Percentiles rank a stretch among this genome's conserved stretches.
Conservation (phyloP, 2,329 filamentous ascomycete genomes). For the Stylonectria norvegica region DNA sequence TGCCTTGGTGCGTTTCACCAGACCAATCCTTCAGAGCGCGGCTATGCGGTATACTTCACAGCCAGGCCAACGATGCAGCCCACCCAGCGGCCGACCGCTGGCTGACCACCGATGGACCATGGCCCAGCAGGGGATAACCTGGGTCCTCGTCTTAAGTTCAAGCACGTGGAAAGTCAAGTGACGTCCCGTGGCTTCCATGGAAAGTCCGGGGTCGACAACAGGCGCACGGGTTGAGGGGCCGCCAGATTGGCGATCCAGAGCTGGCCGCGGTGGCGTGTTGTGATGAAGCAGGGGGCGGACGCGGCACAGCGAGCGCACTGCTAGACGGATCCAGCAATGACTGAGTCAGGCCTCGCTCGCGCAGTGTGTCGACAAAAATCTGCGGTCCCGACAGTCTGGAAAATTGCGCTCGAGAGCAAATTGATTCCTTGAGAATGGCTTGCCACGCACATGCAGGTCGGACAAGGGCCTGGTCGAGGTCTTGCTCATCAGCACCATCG, state of each 20-base stretch:
- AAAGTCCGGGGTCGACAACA: constrained; percentile 13
- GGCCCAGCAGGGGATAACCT: too few relatives aligned
- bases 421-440: constrained; percentile 18
- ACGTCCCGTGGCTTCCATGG: constrained; percentile 14
- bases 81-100: constrained; percentile 1
- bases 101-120: too few relatives aligned
- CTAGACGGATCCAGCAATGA: too few relatives aligned
- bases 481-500: constrained; percentile 1
- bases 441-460: constrained; percentile 24
- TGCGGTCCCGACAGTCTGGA: constrained; percentile 35
- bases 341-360: constrained; percentile 18
- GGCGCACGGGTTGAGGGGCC: constrained; percentile 20
- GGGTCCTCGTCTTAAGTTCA: not conserved
- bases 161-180: constrained; percentile 22
- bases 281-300: constrained; percentile 9
- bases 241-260: constrained; percentile 22
- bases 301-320: constrained; percentile 13
- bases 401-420: constrained; percentile 33
- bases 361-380: constrained; percentile 22
- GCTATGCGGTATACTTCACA: constrained; percentile 9
- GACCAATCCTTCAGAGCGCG: too few relatives aligned
- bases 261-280: constrained; percentile 14
- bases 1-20: constrained; percentile 10
- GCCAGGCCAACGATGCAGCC: constrained; percentile 16
- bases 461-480: constrained; percentile 13